phyloP scores from a whole-genome alignment of 345 rosid species.

The Brassica nigra region DNA sequence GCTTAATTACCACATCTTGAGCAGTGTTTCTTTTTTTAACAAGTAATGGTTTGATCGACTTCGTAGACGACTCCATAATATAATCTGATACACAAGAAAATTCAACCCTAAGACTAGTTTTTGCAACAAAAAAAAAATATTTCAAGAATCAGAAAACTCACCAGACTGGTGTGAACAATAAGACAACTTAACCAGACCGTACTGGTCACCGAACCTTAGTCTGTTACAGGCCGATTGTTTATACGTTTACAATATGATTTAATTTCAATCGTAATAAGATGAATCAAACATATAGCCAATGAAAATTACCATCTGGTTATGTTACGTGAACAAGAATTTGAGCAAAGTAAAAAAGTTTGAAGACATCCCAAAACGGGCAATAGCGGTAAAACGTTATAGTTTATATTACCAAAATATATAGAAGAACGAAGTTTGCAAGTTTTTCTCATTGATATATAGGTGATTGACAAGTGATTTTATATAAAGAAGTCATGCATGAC shows the following conservation, averaged over 20 bases:
- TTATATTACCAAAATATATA: background rate
- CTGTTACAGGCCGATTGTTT: background rate
- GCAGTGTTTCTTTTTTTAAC: slow-evolving; percentile 53
- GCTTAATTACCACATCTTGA: slow-evolving; percentile 72
- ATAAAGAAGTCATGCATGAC: background rate
- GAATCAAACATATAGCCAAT: background rate
- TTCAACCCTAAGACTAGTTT: background rate
- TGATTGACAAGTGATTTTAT: background rate
- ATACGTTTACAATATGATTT: background rate
- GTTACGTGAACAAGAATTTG: background rate
- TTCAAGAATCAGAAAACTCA: slow-evolving; percentile 14
- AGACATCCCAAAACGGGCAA: background rate
- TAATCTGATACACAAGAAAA: background rate
- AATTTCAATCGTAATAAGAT: background rate
- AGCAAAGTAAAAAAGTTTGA: background rate
- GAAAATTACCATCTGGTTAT: background rate
- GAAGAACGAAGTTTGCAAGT: background rate
- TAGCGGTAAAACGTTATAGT: slow-evolving; percentile 1
- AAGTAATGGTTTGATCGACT: slow-evolving; percentile 58
- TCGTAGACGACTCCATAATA: slow-evolving; percentile 55
- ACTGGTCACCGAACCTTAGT: background rate
- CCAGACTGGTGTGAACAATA: background rate
- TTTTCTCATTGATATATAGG: background rate
- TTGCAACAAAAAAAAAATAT: background rate
- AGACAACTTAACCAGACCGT: background rate